Evolutionary conservation across 2,329 filamentous ascomycete species (phyloP).

Genomic region (Hysterium pulicare): DNA sequence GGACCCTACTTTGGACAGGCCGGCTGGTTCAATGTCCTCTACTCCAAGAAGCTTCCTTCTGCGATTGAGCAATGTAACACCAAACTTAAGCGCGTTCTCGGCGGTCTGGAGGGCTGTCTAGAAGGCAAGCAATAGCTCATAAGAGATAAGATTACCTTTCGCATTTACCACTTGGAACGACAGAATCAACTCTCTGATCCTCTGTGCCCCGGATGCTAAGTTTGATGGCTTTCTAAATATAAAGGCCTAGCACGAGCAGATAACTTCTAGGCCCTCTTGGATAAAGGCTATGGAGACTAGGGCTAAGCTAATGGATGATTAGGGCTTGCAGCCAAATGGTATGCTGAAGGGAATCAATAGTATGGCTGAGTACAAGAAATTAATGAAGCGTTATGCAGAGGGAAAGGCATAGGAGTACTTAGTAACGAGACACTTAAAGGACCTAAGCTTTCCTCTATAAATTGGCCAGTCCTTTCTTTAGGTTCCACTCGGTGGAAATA

Average conservation of each 20-base stretch:
- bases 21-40: conserved; percentile 36
- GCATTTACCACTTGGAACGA: conserved; percentile 36
- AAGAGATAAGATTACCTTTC: conserved; percentile 39
- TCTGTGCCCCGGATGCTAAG: not conserved
- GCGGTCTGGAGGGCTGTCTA: conserved; percentile 40
- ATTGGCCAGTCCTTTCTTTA: too few species aligned
- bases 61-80: not conserved
- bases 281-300: conserved; percentile 25
- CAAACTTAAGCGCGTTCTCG: conserved; percentile 36
- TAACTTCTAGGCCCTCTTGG: conserved; percentile 32
- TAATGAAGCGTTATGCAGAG: too few species aligned
- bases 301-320: too few species aligned
- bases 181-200: not conserved
- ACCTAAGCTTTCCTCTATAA: too few species aligned
- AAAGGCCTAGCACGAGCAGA: conserved; percentile 31
- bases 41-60: conserved; percentile 43
- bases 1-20: conserved; percentile 43
- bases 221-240: conserved; percentile 6
- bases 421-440: too few species aligned
- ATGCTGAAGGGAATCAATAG: too few species aligned
- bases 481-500: too few species aligned
- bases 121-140: conserved; percentile 34
- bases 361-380: too few species aligned
- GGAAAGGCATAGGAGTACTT: too few species aligned
- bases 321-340: too few species aligned